Base-by-base conservation (phyloP, 2,329 filamentous ascomycete species). In the Aureobasidium sp. region DNA sequence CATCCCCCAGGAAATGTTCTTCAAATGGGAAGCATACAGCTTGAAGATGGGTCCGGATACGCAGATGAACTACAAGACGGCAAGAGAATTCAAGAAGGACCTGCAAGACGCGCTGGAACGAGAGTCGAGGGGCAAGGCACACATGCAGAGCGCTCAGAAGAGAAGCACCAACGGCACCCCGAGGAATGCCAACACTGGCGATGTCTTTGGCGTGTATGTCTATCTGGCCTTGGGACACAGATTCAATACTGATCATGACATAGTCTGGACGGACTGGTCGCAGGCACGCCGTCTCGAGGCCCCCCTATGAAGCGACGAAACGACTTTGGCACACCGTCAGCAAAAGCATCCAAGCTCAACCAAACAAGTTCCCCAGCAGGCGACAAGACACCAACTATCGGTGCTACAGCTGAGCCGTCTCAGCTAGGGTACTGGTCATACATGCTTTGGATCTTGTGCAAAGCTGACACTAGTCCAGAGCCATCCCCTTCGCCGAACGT, bases 11-110 rank as follows among this genome's bases (percentile, higher is more conserved):
- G 94, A 97, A 72, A 81, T 97, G 29, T 97, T 91, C 76, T 97
- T 91, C 84, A 97, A 97, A 81, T 99, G 94, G 94, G 94, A 99
- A 75, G 93, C 91, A 0, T 97, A 97, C 80, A 92, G 89, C 75
- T 88, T 99, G 73, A 96, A 93, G 76, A 91, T 97, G 87, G 90
- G 92, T 27, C 79, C 85, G 52, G 90, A 95, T 62, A 88, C 91
- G 62, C 86, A 82, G 64, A 77, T 90, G 64, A 84, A 88, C 52
- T 80, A 95, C 45, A 84, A 88, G 41, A 87, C 84, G 0, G 84
- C 90, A 49, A 84, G 88, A 47, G 84, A 86, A 61, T 88, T 99
- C 72, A 96, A 96, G 74, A 89, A 91, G 71, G 87, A 90, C 70
- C 82, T 97, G 8, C 91, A 93, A 71, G 91, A 97, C 69, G 82